Evolutionary conservation across 495 filamentous ascomycete species (phyloP).

Genomic region (Aspergillus cavernicola): DNA sequence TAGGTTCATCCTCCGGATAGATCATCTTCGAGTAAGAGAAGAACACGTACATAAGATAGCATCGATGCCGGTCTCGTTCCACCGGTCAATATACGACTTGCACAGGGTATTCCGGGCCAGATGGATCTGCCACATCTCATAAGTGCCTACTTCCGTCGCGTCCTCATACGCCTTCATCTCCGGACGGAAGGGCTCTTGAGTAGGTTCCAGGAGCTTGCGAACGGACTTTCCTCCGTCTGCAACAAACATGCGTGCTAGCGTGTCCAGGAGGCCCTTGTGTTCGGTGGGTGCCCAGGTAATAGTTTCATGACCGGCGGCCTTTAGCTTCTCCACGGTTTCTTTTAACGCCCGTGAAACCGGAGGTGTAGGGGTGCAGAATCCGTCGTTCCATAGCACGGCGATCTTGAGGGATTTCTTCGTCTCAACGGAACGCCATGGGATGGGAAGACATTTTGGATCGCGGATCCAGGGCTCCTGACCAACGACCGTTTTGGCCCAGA

Average conservation of each 20-base stretch:
- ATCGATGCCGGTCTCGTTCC: conserved; percentile 22
- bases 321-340: conserved; percentile 1
- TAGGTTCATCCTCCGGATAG: no score
- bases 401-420: neutral
- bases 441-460: conserved; percentile 6
- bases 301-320: conserved; percentile 5
- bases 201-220: conserved; percentile 34
- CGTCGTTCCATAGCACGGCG: conserved; percentile 1
- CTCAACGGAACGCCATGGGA: neutral
- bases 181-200: conserved; percentile 43
- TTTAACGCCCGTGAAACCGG: conserved; percentile 2
- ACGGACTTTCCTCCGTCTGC: conserved; percentile 6
- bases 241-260: neutral
- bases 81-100: conserved; percentile 45
- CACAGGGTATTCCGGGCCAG: conserved; percentile 34
- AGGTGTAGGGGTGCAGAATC: neutral
- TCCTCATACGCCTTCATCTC: conserved; percentile 42
- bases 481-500: conserved; percentile 7
- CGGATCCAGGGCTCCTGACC: conserved; percentile 7
- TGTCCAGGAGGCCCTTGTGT: neutral
- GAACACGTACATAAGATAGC: conserved; percentile 10
- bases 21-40: neutral
- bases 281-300: neutral
- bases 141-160: conserved; percentile 24
- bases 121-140: conserved; percentile 37